Conservation (phyloP, 305 asterid genomes). For the Solanum hybrid region DNA sequence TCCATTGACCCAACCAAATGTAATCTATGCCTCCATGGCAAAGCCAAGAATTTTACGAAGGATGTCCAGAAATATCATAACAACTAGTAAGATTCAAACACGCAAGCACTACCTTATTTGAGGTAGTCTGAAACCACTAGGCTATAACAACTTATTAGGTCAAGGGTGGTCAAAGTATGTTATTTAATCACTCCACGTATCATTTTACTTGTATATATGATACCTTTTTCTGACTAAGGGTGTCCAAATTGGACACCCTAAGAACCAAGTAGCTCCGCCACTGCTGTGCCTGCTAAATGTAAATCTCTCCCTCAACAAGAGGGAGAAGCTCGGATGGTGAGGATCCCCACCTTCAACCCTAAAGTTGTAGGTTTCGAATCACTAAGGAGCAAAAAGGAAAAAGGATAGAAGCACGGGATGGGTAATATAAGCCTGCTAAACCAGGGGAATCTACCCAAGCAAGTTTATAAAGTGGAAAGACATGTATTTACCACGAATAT, state of each 20-base stretch:
- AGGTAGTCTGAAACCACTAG: not conserved
- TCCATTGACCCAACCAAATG: not conserved
- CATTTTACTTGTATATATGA: no score
- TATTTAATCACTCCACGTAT: not conserved
- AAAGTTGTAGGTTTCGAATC: not conserved
- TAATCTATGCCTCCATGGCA: not conserved
- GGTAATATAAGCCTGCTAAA: not conserved
- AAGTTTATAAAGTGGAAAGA: not conserved
- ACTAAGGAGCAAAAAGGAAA: not conserved
- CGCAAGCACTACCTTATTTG: not conserved
- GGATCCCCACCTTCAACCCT: not conserved
- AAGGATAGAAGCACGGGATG: not conserved
- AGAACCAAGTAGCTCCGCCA: not conserved
- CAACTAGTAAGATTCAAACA: not conserved
- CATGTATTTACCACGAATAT: not conserved
- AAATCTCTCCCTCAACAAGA: not conserved
- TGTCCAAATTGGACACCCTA: not conserved
- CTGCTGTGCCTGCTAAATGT: not conserved
- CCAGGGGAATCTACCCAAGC: not conserved
- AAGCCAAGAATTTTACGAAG: no score
- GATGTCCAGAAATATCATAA: no score
- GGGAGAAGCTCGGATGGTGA: not conserved
- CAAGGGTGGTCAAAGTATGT: not conserved
- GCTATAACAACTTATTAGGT: not conserved
- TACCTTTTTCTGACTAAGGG: not conserved